phyloP scores from a whole-genome alignment of 768 basidiomycete species.

The Agrocybe praecox region DNA sequence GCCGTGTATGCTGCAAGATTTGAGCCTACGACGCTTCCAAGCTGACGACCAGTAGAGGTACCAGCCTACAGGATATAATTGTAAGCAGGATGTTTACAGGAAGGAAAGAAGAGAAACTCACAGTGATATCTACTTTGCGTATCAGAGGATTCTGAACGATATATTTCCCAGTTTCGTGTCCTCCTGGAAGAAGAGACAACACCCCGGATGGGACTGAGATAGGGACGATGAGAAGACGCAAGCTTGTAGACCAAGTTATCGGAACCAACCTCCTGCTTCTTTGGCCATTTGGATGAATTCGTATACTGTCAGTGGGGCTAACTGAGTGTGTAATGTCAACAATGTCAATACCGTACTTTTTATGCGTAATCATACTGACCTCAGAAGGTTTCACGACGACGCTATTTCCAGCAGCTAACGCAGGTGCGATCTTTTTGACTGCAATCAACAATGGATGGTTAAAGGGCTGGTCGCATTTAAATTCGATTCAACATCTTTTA shows the following conservation, averaged over 20 bases:
- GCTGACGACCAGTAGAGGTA: constrained; percentile 71
- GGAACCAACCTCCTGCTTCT: constrained; percentile 60
- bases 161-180: constrained; percentile 61
- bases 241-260: neutral
- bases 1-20: constrained; percentile 81
- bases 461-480: constrained; percentile 58
- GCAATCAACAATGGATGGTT: constrained; percentile 91
- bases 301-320: constrained; percentile 79
- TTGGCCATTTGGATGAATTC: constrained; percentile 70
- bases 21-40: constrained; percentile 73
- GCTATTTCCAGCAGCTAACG: constrained; percentile 82
- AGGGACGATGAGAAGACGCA: neutral
- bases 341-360: neutral
- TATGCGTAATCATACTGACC: constrained; percentile 31
- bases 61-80: constrained; percentile 54
- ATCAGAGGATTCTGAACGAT: constrained; percentile 68
- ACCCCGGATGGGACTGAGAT: constrained; percentile 76
- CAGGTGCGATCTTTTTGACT: constrained; percentile 86
- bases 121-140: constrained; percentile 85
- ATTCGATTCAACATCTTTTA: neutral
- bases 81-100: neutral
- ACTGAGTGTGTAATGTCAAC: constrained; percentile 25
- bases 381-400: constrained; percentile 86
- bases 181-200: constrained; percentile 73
- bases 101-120: constrained; percentile 31